Conservation (phyloP, 148 eudicot genomes). For the Silene uniflora region DNA sequence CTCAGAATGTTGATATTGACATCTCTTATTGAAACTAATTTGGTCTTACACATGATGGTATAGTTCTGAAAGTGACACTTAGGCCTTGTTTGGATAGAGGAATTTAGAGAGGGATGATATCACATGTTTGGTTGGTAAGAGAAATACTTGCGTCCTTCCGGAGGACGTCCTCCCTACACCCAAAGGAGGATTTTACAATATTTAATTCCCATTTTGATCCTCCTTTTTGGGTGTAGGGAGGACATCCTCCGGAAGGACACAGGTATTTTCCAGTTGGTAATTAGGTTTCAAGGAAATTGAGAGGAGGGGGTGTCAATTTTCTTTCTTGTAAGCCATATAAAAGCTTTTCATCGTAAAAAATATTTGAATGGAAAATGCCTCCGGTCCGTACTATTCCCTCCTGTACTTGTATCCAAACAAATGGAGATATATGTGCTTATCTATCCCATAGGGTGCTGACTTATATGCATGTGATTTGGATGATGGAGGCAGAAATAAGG, state of each 20-base stretch:
- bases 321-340: not conserved
- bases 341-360: not conserved
- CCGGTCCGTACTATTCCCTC: not conserved
- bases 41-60: not conserved
- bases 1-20: not conserved
- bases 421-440: not conserved
- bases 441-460: not conserved
- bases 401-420: not conserved
- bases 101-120: no score
- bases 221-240: no score
- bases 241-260: no score
- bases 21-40: not conserved
- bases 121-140: no score
- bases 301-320: not conserved
- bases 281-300: no score
- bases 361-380: not conserved
- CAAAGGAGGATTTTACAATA: no score
- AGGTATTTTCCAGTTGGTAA: no score
- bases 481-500: not conserved
- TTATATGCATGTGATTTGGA: conserved; percentile 3
- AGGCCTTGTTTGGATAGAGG: not conserved
- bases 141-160: no score
- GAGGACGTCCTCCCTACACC: no score
- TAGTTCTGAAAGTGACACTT: not conserved
- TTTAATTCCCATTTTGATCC: no score